Percentiles rank a stretch among this genome's conserved stretches.
Evolutionary conservation across 768 basidiomycete species (phyloP).

Genomic region (Pholiota microspora): DNA sequence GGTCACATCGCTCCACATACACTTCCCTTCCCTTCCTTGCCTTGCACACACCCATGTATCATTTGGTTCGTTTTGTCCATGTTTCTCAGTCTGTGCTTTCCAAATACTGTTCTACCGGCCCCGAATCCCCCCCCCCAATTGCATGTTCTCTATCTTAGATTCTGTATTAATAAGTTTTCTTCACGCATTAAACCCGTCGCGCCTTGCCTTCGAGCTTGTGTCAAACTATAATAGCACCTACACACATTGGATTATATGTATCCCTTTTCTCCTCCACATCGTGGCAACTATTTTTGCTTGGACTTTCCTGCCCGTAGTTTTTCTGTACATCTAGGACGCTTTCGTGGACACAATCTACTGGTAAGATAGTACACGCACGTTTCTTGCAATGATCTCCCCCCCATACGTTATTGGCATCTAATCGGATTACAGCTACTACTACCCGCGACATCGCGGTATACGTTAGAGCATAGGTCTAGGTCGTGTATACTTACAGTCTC

Average conservation of each 20-base stretch:
- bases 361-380: too few species aligned
- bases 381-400: too few species aligned
- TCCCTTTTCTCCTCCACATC: not conserved
- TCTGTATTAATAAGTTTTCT: conserved; percentile 1
- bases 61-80: not conserved
- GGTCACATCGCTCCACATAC: not conserved
- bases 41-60: not conserved
- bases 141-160: not conserved
- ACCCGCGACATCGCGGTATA: not conserved
- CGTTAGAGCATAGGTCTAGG: not conserved
- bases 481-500: too few species aligned
- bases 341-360: too few species aligned
- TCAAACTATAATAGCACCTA: not conserved
- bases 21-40: too few species aligned
- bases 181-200: not conserved
- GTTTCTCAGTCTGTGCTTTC: not conserved
- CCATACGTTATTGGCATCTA: not conserved
- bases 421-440: too few species aligned
- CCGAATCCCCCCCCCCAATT: not conserved
- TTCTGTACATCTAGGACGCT: not conserved
- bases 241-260: not conserved
- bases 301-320: not conserved
- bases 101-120: not conserved
- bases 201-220: not conserved
- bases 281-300: not conserved